phyloP scores from a whole-genome alignment of 441 rosid species.

The Euphorbia schlechtendalii region DNA sequence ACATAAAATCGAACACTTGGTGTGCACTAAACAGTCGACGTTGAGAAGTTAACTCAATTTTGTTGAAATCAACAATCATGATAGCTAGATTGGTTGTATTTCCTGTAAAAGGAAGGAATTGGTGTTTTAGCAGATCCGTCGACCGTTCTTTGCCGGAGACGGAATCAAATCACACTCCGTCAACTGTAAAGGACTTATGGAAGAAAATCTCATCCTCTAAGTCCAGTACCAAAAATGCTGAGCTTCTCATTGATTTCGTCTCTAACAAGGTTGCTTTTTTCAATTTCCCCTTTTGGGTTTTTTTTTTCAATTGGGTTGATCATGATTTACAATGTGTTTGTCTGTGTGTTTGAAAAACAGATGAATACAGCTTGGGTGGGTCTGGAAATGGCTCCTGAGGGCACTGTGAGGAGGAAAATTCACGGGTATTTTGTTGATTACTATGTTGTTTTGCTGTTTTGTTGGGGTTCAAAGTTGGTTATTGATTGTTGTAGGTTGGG shows the following conservation, averaged over 20 bases:
- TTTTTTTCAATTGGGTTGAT: neutral
- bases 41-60: neutral
- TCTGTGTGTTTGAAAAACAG: slow-evolving; percentile 23
- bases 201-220: slow-evolving; percentile 47
- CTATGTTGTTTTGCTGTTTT: slow-evolving; percentile 1
- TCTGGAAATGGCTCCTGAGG: slow-evolving; percentile 73
- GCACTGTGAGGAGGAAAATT: slow-evolving; percentile 71
- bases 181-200: slow-evolving; percentile 64
- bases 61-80: slow-evolving; percentile 22
- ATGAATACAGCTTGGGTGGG: slow-evolving; percentile 85
- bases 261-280: slow-evolving; percentile 43
- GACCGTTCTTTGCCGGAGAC: slow-evolving; percentile 37
- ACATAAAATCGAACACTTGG: slow-evolving; percentile 8
- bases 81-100: slow-evolving; percentile 77
- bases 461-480: neutral
- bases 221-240: slow-evolving; percentile 44
- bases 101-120: slow-evolving; percentile 72
- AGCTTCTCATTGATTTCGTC: slow-evolving; percentile 65
- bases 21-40: neutral
- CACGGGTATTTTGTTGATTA: slow-evolving; percentile 47
- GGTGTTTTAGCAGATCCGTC: slow-evolving; percentile 84
- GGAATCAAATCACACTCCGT: slow-evolving; percentile 41
- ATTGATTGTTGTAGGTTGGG: slow-evolving; percentile 55
- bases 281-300: neutral
- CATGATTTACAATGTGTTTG: neutral